Conservation (phyloP, 2,329 filamentous ascomycete genomes). For the Coleophoma eucalyptorum region DNA sequence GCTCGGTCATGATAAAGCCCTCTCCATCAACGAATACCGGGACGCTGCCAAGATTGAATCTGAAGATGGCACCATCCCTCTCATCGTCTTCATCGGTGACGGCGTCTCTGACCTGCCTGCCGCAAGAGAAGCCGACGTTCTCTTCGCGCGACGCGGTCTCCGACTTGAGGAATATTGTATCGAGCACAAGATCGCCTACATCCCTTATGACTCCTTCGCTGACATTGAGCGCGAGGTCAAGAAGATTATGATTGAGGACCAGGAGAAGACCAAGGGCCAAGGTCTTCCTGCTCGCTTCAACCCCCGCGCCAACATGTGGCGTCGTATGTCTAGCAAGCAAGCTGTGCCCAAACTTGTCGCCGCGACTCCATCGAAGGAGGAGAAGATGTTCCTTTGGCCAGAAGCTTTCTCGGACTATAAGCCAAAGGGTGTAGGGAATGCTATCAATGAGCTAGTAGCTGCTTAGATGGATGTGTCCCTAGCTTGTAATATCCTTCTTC, state of each 20-base stretch:
- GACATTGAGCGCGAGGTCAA: slow-evolving; percentile 60
- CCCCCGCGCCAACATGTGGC: slow-evolving; percentile 65
- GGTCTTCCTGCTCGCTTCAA: slow-evolving; percentile 61
- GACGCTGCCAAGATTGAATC: slow-evolving; percentile 46
- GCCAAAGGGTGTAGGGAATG: slow-evolving; percentile 4
- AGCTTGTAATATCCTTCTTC: no score
- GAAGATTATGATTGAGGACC: slow-evolving; percentile 54
- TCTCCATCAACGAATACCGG: slow-evolving; percentile 60
- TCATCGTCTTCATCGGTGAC: slow-evolving; percentile 68
- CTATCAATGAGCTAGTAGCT: slow-evolving; percentile 15
- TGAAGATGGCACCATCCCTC: slow-evolving; percentile 57
- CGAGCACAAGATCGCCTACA: slow-evolving; percentile 56
- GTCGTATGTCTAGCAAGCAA: slow-evolving; percentile 54
- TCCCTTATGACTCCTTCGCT: slow-evolving; percentile 61
- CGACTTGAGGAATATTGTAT: slow-evolving; percentile 63
- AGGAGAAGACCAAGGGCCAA: slow-evolving; percentile 54
- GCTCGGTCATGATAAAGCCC: slow-evolving; percentile 64
- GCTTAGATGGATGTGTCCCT: slow-evolving; percentile 5
- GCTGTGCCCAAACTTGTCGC: slow-evolving; percentile 47
- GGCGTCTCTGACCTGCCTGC: slow-evolving; percentile 65
- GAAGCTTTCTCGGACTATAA: slow-evolving; percentile 47
- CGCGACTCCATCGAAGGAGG: slow-evolving; percentile 49
- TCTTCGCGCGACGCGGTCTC: slow-evolving; percentile 63
- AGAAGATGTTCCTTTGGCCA: slow-evolving; percentile 61
- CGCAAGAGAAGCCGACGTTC: slow-evolving; percentile 61